Evolutionary conservation across 208 protist genomes (phyloP).

Genomic region (Acanthamoeba castellanii): DNA sequence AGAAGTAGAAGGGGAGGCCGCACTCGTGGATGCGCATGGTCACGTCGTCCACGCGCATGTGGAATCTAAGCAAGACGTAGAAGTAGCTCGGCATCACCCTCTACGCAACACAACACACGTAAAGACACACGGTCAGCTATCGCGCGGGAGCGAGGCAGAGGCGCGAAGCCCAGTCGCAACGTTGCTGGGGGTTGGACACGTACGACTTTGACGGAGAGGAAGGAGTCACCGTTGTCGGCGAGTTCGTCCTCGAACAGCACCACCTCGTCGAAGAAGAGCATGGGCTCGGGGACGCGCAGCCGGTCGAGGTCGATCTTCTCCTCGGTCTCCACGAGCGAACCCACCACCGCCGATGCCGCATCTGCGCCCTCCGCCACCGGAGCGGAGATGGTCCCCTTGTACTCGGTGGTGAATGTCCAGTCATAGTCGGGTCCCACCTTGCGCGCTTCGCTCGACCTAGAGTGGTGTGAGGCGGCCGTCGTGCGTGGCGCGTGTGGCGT

Average conservation of each 20-base stretch:
- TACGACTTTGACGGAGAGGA: slow-evolving; percentile 48
- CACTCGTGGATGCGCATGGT: slow-evolving; percentile 42
- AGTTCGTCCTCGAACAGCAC: slow-evolving; percentile 69
- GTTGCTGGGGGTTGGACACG: neutral
- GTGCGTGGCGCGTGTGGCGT: no score
- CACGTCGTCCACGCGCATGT: slow-evolving; percentile 65
- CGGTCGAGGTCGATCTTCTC: slow-evolving; percentile 52
- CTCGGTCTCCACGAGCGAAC: neutral
- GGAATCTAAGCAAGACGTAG: slow-evolving; percentile 20
- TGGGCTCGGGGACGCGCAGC: slow-evolving; percentile 16
- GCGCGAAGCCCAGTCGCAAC: neutral
- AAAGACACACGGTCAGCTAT: no score
- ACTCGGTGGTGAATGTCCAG: slow-evolving; percentile 56
- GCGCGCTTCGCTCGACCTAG: neutral
- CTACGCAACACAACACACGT: neutral
- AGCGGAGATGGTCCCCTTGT: slow-evolving; percentile 5
- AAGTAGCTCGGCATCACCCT: slow-evolving; percentile 53
- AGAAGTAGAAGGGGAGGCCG: neutral
- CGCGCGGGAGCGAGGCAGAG: no score
- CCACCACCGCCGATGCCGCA: no score
- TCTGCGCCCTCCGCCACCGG: neutral
- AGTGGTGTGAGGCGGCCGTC: no score
- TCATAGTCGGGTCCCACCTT: slow-evolving; percentile 44
- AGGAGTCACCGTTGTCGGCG: slow-evolving; percentile 43
- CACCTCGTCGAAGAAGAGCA: slow-evolving; percentile 66